Conservation (phyloP, 2,329 filamentous ascomycete species). For the Colletotrichum tropicicola region DNA sequence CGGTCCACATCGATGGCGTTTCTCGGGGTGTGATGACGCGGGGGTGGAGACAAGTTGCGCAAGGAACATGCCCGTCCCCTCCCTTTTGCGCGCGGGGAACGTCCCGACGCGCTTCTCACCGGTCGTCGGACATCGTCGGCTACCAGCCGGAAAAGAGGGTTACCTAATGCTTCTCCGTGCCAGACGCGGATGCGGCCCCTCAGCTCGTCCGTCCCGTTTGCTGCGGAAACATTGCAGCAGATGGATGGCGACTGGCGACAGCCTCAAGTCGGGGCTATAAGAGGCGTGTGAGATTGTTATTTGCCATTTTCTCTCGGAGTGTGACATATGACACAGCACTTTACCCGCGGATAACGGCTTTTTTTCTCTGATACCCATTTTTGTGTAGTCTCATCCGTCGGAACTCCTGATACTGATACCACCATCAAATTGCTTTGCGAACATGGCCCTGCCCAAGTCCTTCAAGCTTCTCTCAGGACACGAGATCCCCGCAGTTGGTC, state of each 20-base stretch:
- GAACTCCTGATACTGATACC: neutral
- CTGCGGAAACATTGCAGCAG: constrained; percentile 20
- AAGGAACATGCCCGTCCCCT: too few species aligned
- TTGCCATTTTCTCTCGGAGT: too few species aligned
- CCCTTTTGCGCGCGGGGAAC: constrained; percentile 26
- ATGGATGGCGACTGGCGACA: constrained; percentile 8
- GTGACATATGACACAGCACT: constrained; percentile 11
- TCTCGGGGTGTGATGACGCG: constrained; percentile 28
- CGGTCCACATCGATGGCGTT: constrained; percentile 23
- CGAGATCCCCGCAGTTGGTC: constrained; percentile 41
- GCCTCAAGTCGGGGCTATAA: constrained; percentile 22
- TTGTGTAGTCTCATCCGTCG: neutral
- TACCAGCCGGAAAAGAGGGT: constrained; percentile 22
- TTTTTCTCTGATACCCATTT: neutral
- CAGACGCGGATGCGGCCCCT: neutral
- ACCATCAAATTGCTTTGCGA: neutral
- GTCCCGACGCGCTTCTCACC: neutral
- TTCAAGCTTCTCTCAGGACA: constrained; percentile 43
- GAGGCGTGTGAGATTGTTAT: neutral
- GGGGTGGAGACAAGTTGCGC: constrained; percentile 8
- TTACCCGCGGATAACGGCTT: neutral
- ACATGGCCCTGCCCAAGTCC: constrained; percentile 36
- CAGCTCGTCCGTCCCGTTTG: neutral
- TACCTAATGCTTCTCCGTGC: constrained; percentile 17
- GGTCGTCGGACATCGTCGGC: neutral